Percentiles rank a stretch among this genome's conserved stretches.
phyloP scores from a whole-genome alignment of 768 basidiomycete species.

The Xerocomus potaroensis region DNA sequence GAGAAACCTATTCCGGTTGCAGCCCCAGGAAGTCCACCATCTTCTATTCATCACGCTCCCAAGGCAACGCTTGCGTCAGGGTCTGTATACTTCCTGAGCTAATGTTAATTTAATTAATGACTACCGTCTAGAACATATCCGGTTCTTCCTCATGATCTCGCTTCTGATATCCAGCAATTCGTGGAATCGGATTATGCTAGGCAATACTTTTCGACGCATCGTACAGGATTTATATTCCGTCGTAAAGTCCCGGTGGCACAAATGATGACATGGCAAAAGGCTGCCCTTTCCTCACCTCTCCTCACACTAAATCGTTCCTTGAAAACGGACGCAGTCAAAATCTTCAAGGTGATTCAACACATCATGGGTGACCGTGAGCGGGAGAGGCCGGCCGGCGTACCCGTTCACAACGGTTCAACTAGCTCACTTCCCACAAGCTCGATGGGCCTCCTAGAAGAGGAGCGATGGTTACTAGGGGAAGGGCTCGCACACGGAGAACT shows the following conservation, averaged over 20 bases:
- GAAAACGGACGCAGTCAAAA: slow-evolving; percentile 72
- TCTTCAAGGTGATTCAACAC: slow-evolving; percentile 87
- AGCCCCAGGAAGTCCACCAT: slow-evolving; percentile 28
- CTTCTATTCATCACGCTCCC: slow-evolving; percentile 21
- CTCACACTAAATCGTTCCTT: slow-evolving; percentile 63
- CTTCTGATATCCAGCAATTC: slow-evolving; percentile 83
- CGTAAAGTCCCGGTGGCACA: slow-evolving; percentile 78
- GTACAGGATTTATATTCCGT: slow-evolving; percentile 84
- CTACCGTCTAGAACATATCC: slow-evolving; percentile 57
- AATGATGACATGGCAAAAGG: slow-evolving; percentile 91
- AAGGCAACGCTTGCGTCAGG: slow-evolving; percentile 56
- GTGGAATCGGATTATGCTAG: slow-evolving; percentile 80
- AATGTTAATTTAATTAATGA: slow-evolving; percentile 3
- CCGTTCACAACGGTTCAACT: slow-evolving; percentile 41
- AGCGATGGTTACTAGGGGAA: slow-evolving; percentile 79
- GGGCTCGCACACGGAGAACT: slow-evolving; percentile 79
- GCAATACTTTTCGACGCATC: slow-evolving; percentile 86
- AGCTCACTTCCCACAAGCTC: slow-evolving; percentile 40
- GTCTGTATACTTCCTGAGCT: slow-evolving; percentile 37
- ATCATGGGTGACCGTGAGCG: slow-evolving; percentile 92
- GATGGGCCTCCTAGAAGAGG: slow-evolving; percentile 67
- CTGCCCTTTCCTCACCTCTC: slow-evolving; percentile 68
- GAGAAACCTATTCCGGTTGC: slow-evolving; percentile 63
- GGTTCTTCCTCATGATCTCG: slow-evolving; percentile 73
- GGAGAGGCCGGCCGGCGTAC: slow-evolving; percentile 53